These are phyloP conservation scores for Moelleriella libera DNA, from an alignment of 2,329 filamentous ascomycete genomes.

Conservation along the genomic window DNA sequence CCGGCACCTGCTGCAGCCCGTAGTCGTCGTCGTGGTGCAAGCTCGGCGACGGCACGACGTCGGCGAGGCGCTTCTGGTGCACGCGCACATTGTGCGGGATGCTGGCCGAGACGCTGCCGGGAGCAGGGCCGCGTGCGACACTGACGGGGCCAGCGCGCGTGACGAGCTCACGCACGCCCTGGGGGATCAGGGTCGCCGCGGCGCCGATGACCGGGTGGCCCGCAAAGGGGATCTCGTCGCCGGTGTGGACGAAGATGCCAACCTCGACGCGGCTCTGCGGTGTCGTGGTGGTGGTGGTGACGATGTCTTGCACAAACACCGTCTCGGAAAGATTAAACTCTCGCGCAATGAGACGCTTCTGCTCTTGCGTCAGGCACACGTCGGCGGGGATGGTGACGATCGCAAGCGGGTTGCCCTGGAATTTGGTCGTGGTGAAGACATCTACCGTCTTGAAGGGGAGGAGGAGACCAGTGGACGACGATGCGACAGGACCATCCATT, in stretches of 20 bases:
- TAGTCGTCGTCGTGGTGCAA: neutral
- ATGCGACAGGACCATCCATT: too few species aligned
- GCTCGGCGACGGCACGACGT: conserved; percentile 7
- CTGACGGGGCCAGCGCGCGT: conserved; percentile 44
- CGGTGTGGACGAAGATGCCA: conserved; percentile 41
- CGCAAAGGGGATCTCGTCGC: conserved; percentile 43
- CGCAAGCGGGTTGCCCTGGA: conserved; percentile 45
- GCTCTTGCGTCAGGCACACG: conserved; percentile 23
- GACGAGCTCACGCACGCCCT: conserved; percentile 26
- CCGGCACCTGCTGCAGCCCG: conserved; percentile 12
- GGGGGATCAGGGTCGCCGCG: conserved; percentile 30
- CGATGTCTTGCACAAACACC: conserved; percentile 41
- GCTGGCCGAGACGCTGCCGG: conserved; percentile 31
- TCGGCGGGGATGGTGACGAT: conserved; percentile 36
- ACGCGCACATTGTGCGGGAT: conserved; percentile 56
- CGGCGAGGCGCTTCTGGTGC: conserved; percentile 23
- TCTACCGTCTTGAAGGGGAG: conserved; percentile 39
- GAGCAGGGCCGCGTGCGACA: conserved; percentile 25
- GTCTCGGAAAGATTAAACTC: conserved; percentile 55
- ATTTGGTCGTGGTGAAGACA: conserved; percentile 39
- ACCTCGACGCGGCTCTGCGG: conserved; percentile 13
- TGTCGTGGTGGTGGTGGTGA: conserved; percentile 11
- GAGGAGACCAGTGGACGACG: neutral
- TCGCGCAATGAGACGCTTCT: conserved; percentile 43
- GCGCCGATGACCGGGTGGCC: conserved; percentile 49